Evolutionary conservation across 192 early-diverging fungal species (phyloP).

Genomic region (Backusella westeae): DNA sequence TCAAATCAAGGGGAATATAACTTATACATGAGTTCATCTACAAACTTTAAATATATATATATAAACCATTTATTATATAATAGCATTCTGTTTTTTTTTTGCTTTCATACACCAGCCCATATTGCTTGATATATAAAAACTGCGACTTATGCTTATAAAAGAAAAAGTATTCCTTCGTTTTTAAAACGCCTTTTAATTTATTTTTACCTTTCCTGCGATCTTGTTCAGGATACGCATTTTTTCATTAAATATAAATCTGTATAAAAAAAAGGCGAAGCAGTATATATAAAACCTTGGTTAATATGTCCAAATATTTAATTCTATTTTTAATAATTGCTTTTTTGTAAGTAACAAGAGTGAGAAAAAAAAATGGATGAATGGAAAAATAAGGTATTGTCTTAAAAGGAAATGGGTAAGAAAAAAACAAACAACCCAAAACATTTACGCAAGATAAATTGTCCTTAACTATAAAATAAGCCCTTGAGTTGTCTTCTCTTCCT

Average conservation of each 20-base stretch:
- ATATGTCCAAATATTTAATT: not conserved
- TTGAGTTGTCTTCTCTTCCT: not conserved
- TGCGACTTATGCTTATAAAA: too few relatives aligned
- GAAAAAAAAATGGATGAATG: not conserved
- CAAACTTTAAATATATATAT: too few relatives aligned
- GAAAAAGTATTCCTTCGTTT: not conserved
- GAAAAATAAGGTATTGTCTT: not conserved
- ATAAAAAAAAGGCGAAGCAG: not conserved
- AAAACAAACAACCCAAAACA: conserved; percentile 1
- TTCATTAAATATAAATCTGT: not conserved
- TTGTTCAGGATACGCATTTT: too few relatives aligned
- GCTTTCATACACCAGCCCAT: too few relatives aligned
- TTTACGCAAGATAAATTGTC: not conserved
- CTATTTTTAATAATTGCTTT: not conserved
- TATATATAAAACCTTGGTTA: not conserved
- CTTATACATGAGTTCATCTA: too few relatives aligned
- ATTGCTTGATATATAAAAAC: too few relatives aligned
- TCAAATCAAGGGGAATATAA: too few relatives aligned
- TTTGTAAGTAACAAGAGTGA: too few relatives aligned
- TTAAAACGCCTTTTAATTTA: not conserved
- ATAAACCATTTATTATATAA: too few relatives aligned
- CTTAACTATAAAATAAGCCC: not conserved
- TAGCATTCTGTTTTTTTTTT: too few relatives aligned
- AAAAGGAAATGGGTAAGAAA: conserved; percentile 2
- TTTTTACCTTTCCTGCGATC: not conserved